Evolutionary conservation across 2,329 filamentous ascomycete species (phyloP).

Genomic region (Pestalotiopsis sp.): DNA sequence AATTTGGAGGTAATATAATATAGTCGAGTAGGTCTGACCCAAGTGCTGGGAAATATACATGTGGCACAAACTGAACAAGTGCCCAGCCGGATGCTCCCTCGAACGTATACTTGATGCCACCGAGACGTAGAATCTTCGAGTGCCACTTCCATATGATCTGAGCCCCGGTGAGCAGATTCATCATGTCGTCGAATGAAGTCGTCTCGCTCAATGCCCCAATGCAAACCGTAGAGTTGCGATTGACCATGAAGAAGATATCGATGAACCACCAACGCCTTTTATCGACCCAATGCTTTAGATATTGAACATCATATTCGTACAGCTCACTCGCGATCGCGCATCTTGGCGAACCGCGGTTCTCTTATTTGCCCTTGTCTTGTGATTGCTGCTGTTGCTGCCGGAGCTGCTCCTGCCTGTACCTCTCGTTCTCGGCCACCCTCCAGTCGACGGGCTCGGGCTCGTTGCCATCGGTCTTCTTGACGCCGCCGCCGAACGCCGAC

Average conservation of each 20-base stretch:
- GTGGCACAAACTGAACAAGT: neutral
- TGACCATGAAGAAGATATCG: neutral
- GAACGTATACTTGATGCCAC: neutral
- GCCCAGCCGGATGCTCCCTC: neutral
- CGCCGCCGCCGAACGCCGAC: conserved; percentile 67
- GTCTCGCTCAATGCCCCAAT: neutral
- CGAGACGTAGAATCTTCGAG: neutral
- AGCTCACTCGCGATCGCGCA: neutral
- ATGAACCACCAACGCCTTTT: conserved; percentile 14
- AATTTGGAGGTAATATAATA: neutral
- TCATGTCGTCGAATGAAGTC: neutral
- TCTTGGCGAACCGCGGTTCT: neutral
- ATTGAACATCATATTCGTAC: conserved; percentile 8
- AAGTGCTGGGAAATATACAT: neutral
- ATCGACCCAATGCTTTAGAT: conserved; percentile 10
- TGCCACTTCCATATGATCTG: neutral
- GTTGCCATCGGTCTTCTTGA: conserved; percentile 69
- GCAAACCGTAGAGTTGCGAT: neutral
- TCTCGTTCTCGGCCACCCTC: conserved; percentile 68
- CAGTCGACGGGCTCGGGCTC: conserved; percentile 64
- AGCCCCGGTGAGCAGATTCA: neutral
- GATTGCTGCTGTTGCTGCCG: conserved; percentile 55
- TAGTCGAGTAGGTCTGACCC: too few relatives aligned
- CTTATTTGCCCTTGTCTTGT: conserved; percentile 22
- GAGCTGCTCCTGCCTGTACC: conserved; percentile 48